Evolutionary conservation across 73 alveolate species (phyloP), one percentile per base, ranked within the genome.

Genomic region (Paraurostyla sp.): DNA sequence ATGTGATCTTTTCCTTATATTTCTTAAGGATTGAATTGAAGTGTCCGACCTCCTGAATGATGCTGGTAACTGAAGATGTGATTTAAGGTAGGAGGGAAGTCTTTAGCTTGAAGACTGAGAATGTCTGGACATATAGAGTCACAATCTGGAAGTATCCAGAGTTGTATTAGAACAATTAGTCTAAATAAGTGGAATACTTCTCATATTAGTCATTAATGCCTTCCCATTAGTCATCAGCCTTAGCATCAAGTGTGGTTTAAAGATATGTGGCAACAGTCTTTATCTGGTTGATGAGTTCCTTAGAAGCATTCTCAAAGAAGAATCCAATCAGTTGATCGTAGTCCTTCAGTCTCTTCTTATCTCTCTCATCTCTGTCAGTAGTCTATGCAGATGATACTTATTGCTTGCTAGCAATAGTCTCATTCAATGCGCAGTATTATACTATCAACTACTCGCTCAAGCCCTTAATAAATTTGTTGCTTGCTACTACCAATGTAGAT

Each of bases 91-190:
- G 60, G 3, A 54, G 40, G 6, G 89, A 1, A 6, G 32, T 78
- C 62, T 78, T 78, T 4, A 54, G 29, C 30, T 78, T 78, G 63
- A 78, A 78, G 30, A 78, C 78, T 16, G 89, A 50, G 50, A 78
- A 78, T 6, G 89, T 54, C 52, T 78, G 46, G 7, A 54, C 62
- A 36, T 78, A 78, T 0, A 78, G 62, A 9, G 89, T 29, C 0
- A 78, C 71, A 9, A 78, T 78, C 33, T 50, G 33, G 89, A 78
- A 78, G 78, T 51, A 78, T 35, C 87, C 87, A n/a, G 73, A 48
- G 71, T 45, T 73, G 33, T 48, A 45, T 9, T 43, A 25, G 87
- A 73, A 73, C 4, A 43, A 35, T 27, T 73, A 50, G 54, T 73
- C 87, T 18, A 73, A 25, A 33, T 30, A 73, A 1, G 7, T 9